phyloP scores from a whole-genome alignment of 176 grass and related monocot species.

The Oryza australiensis region DNA sequence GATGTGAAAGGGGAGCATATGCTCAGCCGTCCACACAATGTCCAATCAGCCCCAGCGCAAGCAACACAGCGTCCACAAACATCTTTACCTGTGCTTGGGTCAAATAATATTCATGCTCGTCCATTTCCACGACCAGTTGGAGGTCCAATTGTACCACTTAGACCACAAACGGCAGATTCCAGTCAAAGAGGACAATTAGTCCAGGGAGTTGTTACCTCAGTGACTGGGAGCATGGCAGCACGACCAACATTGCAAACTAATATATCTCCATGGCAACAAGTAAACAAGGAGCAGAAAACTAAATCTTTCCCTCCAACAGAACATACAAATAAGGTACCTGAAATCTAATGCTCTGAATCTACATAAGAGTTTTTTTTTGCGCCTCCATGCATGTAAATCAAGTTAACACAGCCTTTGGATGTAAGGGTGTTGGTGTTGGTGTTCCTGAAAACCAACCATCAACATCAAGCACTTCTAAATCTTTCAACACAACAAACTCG shows the following conservation, averaged over 20 bases:
- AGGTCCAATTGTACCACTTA: constrained; percentile 42
- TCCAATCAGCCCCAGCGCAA: constrained; percentile 39
- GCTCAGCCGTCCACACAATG: constrained; percentile 38
- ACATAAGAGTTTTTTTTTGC: constrained; percentile 37
- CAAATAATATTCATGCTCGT: constrained; percentile 54
- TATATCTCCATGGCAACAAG: constrained; percentile 47
- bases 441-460: constrained; percentile 47
- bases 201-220: constrained; percentile 50
- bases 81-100: constrained; percentile 63
- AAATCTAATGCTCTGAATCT: constrained; percentile 45
- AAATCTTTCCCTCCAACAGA: constrained; percentile 45
- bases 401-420: constrained; percentile 42
- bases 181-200: constrained; percentile 48
- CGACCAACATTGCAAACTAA: constrained; percentile 37
- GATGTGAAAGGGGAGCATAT: constrained; percentile 52
- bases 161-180: constrained; percentile 53
- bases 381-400: constrained; percentile 54
- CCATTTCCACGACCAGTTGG: constrained; percentile 53
- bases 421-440: constrained; percentile 46
- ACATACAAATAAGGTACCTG: constrained; percentile 60
- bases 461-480: constrained; percentile 30
- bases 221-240: constrained; percentile 31
- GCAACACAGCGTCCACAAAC: constrained; percentile 55
- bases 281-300: constrained; percentile 60
- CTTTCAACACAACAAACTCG: constrained; percentile 34